Percentiles rank a stretch among this genome's conserved stretches.
These are phyloP conservation scores for Fraxinus paxiana DNA, from an alignment of 305 asterid genomes.

Conservation along the genomic window DNA sequence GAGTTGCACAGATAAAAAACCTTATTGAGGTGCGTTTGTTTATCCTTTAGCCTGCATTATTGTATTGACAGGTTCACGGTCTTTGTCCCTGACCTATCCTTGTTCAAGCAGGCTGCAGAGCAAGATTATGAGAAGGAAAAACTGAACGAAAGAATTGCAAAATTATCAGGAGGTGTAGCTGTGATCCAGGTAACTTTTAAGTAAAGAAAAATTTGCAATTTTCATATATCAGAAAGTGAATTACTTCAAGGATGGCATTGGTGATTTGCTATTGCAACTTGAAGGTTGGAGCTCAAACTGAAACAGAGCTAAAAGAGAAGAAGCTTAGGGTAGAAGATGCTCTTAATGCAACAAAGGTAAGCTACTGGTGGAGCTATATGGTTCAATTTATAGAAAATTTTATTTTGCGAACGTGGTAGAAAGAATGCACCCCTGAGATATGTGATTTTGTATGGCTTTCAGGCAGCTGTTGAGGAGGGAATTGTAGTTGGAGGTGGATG, in stretches of 20 bases:
- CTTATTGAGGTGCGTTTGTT: slow-evolving; percentile 34
- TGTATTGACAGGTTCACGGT: background rate
- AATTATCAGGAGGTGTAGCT: slow-evolving; percentile 52
- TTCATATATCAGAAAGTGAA: background rate
- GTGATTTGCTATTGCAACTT: slow-evolving; percentile 6
- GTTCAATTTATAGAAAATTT: slow-evolving; percentile 1
- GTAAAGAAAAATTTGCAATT: background rate
- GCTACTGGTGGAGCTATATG: background rate
- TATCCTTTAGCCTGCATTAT: background rate
- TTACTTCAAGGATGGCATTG: background rate
- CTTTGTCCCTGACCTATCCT: background rate
- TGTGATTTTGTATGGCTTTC: slow-evolving; percentile 15
- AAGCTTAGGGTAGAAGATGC: slow-evolving; percentile 55
- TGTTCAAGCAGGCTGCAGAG: slow-evolving; percentile 35
- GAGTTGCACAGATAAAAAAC: slow-evolving; percentile 42
- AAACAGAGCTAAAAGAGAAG: slow-evolving; percentile 52
- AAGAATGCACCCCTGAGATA: background rate
- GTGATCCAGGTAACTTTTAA: slow-evolving; percentile 37
- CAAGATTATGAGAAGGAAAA: slow-evolving; percentile 49
- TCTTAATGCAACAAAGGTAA: slow-evolving; percentile 50
- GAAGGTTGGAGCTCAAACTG: slow-evolving; percentile 58
- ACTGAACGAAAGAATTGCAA: slow-evolving; percentile 48
- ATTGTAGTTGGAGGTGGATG: slow-evolving; percentile 99
- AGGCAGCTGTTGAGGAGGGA: slow-evolving; percentile 99
- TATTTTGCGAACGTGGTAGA: background rate